Conservation (phyloP, 805 yeast genomes). For the Pichia paraexigua region DNA sequence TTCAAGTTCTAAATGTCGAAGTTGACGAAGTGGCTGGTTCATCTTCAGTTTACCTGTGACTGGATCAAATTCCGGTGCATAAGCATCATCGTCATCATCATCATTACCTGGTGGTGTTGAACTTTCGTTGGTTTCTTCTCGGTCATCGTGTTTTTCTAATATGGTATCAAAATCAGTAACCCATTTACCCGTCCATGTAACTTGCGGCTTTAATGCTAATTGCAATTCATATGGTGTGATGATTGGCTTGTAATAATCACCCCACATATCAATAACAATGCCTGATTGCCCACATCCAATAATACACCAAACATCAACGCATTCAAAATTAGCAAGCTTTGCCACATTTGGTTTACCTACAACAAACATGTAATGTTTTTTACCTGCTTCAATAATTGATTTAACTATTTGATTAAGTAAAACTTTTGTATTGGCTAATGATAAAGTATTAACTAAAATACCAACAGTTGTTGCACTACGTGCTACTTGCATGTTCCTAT, state of each 20-base stretch:
- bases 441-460: constrained; percentile 80
- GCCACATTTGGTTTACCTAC: constrained; percentile 98
- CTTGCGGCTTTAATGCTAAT: constrained; percentile 66
- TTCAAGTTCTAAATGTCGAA: constrained; percentile 58
- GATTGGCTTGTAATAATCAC: constrained; percentile 83
- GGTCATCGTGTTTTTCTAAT: constrained; percentile 31
- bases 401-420: constrained; percentile 53
- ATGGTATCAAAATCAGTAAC: constrained; percentile 63
- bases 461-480: constrained; percentile 91
- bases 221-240: constrained; percentile 89
- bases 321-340: constrained; percentile 90
- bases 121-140: constrained; percentile 18
- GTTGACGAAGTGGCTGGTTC: constrained; percentile 67
- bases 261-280: constrained; percentile 67
- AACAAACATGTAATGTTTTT: constrained; percentile 88
- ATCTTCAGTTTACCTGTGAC: constrained; percentile 73
- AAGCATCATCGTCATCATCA: constrained; percentile 38
- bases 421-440: constrained; percentile 65
- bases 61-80: constrained; percentile 79
- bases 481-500: constrained; percentile 79
- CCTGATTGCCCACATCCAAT: constrained; percentile 95
- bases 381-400: constrained; percentile 66
- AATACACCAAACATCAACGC: constrained; percentile 90
- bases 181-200: constrained; percentile 94
- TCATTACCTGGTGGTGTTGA: constrained; percentile 8